Conservation (phyloP, 331 rosid species). For the Malus hybrid region DNA sequence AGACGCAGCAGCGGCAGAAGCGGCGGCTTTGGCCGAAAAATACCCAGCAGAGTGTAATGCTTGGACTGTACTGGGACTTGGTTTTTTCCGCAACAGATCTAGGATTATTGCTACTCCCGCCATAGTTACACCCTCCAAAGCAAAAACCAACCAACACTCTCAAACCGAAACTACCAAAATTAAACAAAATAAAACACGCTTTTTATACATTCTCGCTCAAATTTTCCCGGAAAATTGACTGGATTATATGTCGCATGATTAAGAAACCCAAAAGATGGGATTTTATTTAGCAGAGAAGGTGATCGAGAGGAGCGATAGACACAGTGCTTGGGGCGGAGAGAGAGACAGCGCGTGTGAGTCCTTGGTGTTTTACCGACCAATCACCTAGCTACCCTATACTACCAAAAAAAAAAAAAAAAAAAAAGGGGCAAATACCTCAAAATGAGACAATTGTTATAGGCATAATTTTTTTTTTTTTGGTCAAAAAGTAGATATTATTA, state of each 20-base stretch:
- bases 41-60: slow-evolving; percentile 47
- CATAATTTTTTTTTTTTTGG: no score
- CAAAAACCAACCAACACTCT: slow-evolving; percentile 1
- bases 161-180: slow-evolving; percentile 3
- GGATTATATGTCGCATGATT: background rate
- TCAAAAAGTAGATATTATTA: no score
- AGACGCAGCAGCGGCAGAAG: slow-evolving; percentile 55
- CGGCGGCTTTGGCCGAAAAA: slow-evolving; percentile 66
- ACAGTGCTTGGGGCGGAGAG: background rate
- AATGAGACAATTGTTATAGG: no score
- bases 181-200: background rate
- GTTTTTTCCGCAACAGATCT: slow-evolving; percentile 71
- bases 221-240: background rate
- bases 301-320: background rate
- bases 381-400: background rate
- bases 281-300: background rate
- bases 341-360: background rate
- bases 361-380: background rate
- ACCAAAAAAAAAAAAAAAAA: no score
- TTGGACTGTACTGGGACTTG: slow-evolving; percentile 22
- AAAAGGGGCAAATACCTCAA: no score
- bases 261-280: slow-evolving; percentile 1
- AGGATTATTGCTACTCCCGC: slow-evolving; percentile 71
- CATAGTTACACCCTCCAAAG: slow-evolving; percentile 35
- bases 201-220: background rate